phyloP scores from a whole-genome alignment of 2,329 filamentous ascomycete species.

The Alternaria sp. region DNA sequence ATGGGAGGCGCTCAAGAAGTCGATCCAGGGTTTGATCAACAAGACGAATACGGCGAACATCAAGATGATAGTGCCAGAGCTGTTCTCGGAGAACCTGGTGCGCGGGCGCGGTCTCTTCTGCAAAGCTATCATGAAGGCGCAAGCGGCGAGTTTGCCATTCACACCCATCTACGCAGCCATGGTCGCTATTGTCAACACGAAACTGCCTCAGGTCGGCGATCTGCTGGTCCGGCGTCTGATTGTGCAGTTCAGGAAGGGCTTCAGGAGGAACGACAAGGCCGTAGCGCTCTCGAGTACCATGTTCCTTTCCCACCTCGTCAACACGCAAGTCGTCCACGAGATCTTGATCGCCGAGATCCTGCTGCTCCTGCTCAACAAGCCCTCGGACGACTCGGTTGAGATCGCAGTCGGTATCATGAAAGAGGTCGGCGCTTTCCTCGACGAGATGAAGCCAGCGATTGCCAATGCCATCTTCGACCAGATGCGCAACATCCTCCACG shows the following conservation, averaged over 20 bases:
- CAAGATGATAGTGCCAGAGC: constrained; percentile 94
- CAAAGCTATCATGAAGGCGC: constrained; percentile 97
- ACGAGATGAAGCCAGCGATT: constrained; percentile 92
- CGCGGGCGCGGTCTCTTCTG: constrained; percentile 92
- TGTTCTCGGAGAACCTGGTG: constrained; percentile 93
- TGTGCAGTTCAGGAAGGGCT: constrained; percentile 93
- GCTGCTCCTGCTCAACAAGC: constrained; percentile 89
- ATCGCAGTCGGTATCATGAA: constrained; percentile 93
- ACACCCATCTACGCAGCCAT: constrained; percentile 96
- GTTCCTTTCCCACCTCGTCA: constrained; percentile 93
- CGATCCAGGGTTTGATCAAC: constrained; percentile 98
- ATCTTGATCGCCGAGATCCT: constrained; percentile 93
- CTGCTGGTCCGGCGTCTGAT: constrained; percentile 84
- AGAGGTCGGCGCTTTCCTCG: constrained; percentile 91
- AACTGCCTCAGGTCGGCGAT: constrained; percentile 93
- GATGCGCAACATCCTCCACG: constrained; percentile 92
- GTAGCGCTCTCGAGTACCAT: constrained; percentile 93
- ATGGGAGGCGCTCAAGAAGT: constrained; percentile 98
- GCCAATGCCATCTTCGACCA: constrained; percentile 93
- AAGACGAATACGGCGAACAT: constrained; percentile 99
- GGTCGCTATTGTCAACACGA: constrained; percentile 96
- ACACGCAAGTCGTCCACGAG: constrained; percentile 94
- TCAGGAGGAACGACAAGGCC: constrained; percentile 95
- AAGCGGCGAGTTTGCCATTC: constrained; percentile 93
- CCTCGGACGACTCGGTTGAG: constrained; percentile 96